These are phyloP conservation scores for Brachypodium distachyon DNA, from an alignment of 202 grass and related monocot species.

Conservation along the genomic window DNA sequence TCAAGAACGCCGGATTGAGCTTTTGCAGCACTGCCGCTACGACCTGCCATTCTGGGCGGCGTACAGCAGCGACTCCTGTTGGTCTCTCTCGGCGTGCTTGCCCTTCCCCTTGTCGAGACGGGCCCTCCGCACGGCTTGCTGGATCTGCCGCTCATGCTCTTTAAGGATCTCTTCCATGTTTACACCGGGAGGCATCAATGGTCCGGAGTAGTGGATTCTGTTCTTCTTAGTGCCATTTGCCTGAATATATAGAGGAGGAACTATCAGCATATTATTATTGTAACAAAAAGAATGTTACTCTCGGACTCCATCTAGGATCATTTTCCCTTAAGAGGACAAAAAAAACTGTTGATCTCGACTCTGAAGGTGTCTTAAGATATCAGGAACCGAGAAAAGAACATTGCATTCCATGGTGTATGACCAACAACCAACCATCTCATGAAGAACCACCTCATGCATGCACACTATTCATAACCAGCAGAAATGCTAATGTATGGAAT, in stretches of 20 bases:
- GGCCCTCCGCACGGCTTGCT: constrained; percentile 71
- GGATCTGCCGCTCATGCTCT: constrained; percentile 96
- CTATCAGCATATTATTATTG: constrained; percentile 3
- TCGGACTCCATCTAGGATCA: background rate
- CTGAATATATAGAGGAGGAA: constrained; percentile 21
- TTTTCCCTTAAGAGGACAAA: background rate
- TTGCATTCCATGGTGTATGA: background rate
- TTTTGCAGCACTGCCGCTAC: constrained; percentile 25
- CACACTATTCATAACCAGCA: background rate
- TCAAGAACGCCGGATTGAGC: background rate
- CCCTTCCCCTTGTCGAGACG: constrained; percentile 70
- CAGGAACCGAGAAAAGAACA: background rate
- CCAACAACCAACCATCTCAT: background rate
- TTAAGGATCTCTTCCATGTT: constrained; percentile 93
- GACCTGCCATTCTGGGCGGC: constrained; percentile 52
- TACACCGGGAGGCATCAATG: constrained; percentile 91
- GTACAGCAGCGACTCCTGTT: constrained; percentile 53
- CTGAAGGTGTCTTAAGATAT: background rate
- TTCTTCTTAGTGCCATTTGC: constrained; percentile 81
- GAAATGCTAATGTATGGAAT: background rate
- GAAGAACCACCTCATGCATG: background rate
- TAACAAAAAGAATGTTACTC: background rate
- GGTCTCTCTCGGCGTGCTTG: constrained; percentile 56
- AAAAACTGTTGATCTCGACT: background rate
- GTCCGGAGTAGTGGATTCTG: constrained; percentile 92